These are phyloP conservation scores for Saccharomycopsis microspora DNA, from an alignment of 805 yeast genomes.

Conservation along the genomic window DNA sequence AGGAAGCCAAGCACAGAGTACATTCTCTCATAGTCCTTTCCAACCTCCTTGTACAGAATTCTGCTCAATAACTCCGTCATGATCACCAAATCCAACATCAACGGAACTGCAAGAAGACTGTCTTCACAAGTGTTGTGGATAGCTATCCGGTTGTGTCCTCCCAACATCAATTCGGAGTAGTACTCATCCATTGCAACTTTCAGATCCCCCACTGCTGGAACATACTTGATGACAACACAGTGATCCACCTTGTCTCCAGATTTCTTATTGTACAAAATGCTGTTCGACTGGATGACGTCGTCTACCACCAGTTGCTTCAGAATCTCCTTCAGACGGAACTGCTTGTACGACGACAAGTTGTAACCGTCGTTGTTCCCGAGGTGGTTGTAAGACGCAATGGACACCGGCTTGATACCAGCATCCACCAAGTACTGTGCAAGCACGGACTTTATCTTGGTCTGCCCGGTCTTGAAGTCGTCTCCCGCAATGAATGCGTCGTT, in stretches of 20 bases:
- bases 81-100: constrained; percentile 82
- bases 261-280: constrained; percentile 72
- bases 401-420: constrained; percentile 92
- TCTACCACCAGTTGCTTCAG: constrained; percentile 89
- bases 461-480: constrained; percentile 95
- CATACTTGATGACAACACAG: constrained; percentile 88
- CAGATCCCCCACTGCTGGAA: constrained; percentile 91
- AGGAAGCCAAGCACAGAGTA: constrained; percentile 81
- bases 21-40: constrained; percentile 47
- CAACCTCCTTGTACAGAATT: constrained; percentile 60
- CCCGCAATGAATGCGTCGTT: constrained; percentile 79
- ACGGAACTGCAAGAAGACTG: constrained; percentile 86
- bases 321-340: constrained; percentile 91
- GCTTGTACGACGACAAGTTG: constrained; percentile 83
- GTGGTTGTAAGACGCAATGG: constrained; percentile 93
- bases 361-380: constrained; percentile 94
- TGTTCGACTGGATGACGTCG: constrained; percentile 83
- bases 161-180: constrained; percentile 92
- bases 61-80: constrained; percentile 86
- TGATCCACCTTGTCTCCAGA: constrained; percentile 76
- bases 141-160: constrained; percentile 91
- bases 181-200: constrained; percentile 99
- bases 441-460: constrained; percentile 92
- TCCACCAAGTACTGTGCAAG: constrained; percentile 92
- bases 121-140: constrained; percentile 96